Evolutionary conservation across 1,284 basidiomycete genomes (phyloP).

Genomic region (Ustilago xerochloae): DNA sequence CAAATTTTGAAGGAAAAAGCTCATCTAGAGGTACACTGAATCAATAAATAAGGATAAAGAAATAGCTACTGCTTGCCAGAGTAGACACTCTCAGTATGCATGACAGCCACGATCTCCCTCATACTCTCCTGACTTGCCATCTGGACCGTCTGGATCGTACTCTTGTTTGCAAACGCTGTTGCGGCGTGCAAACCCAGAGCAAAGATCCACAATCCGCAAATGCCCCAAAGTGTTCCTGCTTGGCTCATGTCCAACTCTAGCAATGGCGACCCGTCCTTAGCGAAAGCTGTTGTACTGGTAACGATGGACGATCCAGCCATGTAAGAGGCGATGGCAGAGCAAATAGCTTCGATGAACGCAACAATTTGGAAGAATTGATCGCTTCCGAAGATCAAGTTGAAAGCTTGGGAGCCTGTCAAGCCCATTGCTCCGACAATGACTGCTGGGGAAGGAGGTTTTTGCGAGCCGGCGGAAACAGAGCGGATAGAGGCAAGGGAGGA

Average conservation of each 20-base stretch:
- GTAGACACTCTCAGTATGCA: slow-evolving; percentile 48
- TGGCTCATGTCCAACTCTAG: slow-evolving; percentile 44
- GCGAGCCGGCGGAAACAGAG: slow-evolving; percentile 6
- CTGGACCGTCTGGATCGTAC: slow-evolving; percentile 39
- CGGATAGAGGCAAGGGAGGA: slow-evolving; percentile 21
- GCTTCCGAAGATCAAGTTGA: slow-evolving; percentile 46
- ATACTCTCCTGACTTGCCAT: slow-evolving; percentile 40
- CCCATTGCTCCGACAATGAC: slow-evolving; percentile 36
- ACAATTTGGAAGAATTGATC: slow-evolving; percentile 50
- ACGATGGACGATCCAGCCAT: slow-evolving; percentile 40
- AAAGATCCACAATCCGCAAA: slow-evolving; percentile 45
- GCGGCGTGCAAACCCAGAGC: slow-evolving; percentile 30
- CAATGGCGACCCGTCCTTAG: slow-evolving; percentile 21
- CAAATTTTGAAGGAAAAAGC: background rate
- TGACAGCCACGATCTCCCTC: slow-evolving; percentile 42
- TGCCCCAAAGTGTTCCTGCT: slow-evolving; percentile 46
- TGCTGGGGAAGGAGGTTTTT: slow-evolving; percentile 22
- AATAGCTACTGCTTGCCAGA: slow-evolving; percentile 24
- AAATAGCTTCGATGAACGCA: slow-evolving; percentile 41
- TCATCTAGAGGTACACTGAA: background rate
- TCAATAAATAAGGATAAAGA: background rate
- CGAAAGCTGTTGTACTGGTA: slow-evolving; percentile 10
- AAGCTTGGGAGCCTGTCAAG: slow-evolving; percentile 22
- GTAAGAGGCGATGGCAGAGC: slow-evolving; percentile 38
- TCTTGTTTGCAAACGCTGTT: slow-evolving; percentile 45